These are phyloP conservation scores for Colletotrichum tropicicola DNA, from an alignment of 2,329 filamentous ascomycete species.

Conservation along the genomic window DNA sequence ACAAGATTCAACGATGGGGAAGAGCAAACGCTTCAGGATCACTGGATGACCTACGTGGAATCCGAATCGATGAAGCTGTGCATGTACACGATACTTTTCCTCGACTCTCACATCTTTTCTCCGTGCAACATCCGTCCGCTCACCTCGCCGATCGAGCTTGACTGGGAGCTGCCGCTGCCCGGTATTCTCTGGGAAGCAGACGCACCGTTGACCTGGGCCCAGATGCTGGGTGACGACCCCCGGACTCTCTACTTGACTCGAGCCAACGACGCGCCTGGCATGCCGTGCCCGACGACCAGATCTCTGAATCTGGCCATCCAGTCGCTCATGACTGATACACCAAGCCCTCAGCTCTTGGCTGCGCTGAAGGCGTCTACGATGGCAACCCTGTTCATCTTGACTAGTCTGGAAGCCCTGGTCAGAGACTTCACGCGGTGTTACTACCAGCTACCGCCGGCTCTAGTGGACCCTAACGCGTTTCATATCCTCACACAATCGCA, in stretches of 20 bases:
- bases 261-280: constrained; percentile 20
- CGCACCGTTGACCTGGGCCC: constrained; percentile 37
- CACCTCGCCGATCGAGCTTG: constrained; percentile 41
- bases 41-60: constrained; percentile 37
- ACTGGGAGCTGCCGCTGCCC: constrained; percentile 43
- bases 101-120: constrained; percentile 40
- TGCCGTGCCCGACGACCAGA: constrained; percentile 35
- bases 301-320: constrained; percentile 41
- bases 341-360: constrained; percentile 35
- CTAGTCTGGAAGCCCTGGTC: constrained; percentile 38
- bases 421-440: constrained; percentile 44
- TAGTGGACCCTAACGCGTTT: constrained; percentile 41
- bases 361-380: constrained; percentile 37
- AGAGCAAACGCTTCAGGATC: constrained; percentile 31
- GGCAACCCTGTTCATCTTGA: constrained; percentile 37
- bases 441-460: constrained; percentile 42
- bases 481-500: constrained; percentile 44
- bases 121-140: constrained; percentile 40
- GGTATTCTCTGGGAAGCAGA: constrained; percentile 40
- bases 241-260: constrained; percentile 22
- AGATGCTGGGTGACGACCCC: constrained; percentile 33
- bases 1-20: constrained; percentile 61
- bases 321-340: constrained; percentile 40
- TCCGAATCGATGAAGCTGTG: constrained; percentile 42
- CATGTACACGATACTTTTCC: constrained; percentile 39